Conservation (phyloP, 257 asterid species). For the Catharanthus roseus region DNA sequence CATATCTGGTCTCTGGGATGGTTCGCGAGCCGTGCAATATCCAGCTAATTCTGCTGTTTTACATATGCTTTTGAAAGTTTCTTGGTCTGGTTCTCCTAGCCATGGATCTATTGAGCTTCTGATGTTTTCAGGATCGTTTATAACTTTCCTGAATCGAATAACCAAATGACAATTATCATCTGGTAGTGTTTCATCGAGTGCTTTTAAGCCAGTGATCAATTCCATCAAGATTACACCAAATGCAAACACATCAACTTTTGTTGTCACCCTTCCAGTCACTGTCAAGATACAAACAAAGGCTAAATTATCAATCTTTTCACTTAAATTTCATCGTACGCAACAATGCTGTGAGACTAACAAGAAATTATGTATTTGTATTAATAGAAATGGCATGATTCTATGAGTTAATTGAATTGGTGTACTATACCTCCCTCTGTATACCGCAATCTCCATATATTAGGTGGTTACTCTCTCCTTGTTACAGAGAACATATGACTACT, state of each 20-base stretch:
- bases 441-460: too few relatives aligned
- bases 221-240: constrained; percentile 92
- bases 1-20: constrained; percentile 75
- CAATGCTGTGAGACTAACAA: too few relatives aligned
- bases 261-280: constrained; percentile 89
- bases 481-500: too few relatives aligned
- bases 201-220: constrained; percentile 61
- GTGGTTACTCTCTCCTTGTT: too few relatives aligned
- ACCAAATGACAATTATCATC: constrained; percentile 62
- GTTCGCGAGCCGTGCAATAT: constrained; percentile 67
- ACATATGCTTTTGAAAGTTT: constrained; percentile 41
- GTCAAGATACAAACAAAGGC: constrained; percentile 18
- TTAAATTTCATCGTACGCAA: too few relatives aligned
- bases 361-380: too few relatives aligned
- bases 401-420: too few relatives aligned
- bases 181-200: constrained; percentile 58
- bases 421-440: too few relatives aligned
- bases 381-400: too few relatives aligned
- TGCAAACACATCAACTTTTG: constrained; percentile 76
- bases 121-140: constrained; percentile 40
- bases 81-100: constrained; percentile 44
- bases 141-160: constrained; percentile 56
- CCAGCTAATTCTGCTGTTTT: constrained; percentile 71
- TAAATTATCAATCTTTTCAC: too few relatives aligned
- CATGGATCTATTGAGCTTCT: constrained; percentile 40